Percentiles rank a stretch among this genome's conserved stretches.
phyloP scores from a whole-genome alignment of 345 rosid species.

The Citrus mangshanensis region DNA sequence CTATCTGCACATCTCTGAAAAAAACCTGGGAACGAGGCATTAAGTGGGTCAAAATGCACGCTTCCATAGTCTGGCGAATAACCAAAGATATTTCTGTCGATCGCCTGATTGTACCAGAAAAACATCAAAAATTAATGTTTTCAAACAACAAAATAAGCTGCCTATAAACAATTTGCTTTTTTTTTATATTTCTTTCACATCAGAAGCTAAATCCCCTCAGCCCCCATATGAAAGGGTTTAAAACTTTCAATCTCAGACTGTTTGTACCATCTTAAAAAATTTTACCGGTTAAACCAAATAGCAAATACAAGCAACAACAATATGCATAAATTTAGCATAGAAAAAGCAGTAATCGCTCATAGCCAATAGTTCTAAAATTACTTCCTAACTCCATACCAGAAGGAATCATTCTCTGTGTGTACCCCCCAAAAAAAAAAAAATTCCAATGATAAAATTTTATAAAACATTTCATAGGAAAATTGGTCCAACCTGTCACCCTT shows the following conservation, averaged over 20 bases:
- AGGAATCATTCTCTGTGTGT: background rate
- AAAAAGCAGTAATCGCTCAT: background rate
- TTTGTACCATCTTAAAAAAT: no score
- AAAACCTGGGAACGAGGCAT: slow-evolving; percentile 95
- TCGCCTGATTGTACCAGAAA: slow-evolving; percentile 49
- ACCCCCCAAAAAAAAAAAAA: background rate
- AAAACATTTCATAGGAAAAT: background rate
- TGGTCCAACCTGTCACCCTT: slow-evolving; percentile 68
- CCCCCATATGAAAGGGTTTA: no score
- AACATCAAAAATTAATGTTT: slow-evolving; percentile 2
- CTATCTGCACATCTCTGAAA: background rate
- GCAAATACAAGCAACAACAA: no score
- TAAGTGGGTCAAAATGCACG: slow-evolving; percentile 71
- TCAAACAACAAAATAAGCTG: background rate
- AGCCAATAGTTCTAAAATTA: background rate
- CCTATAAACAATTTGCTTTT: background rate
- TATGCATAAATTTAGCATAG: background rate
- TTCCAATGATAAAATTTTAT: background rate
- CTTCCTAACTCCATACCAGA: background rate
- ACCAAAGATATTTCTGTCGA: slow-evolving; percentile 93
- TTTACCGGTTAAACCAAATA: no score
- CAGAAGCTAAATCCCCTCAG: no score
- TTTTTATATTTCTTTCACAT: no score
- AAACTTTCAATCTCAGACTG: no score
- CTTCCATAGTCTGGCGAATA: slow-evolving; percentile 96